These are phyloP conservation scores for Phytophthora colocasiae DNA, from an alignment of 352 stramenopile genomes.

Conservation along the genomic window DNA sequence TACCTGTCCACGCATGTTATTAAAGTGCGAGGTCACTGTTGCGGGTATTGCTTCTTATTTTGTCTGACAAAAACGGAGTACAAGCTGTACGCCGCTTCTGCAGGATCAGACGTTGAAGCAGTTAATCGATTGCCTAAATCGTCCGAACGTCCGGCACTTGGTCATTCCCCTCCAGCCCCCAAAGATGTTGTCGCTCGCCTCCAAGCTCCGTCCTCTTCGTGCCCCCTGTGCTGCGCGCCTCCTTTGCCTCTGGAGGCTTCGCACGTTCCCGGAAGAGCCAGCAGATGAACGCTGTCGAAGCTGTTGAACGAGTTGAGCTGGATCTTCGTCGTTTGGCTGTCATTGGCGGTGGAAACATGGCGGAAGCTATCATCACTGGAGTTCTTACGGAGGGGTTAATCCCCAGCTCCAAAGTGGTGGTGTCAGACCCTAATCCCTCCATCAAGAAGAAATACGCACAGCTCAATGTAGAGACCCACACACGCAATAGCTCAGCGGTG, in stretches of 20 bases:
- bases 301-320: constrained; percentile 31
- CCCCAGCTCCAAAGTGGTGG: constrained; percentile 69
- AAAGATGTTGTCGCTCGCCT: constrained; percentile 25
- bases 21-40: constrained; percentile 7
- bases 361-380: constrained; percentile 87
- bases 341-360: constrained; percentile 92
- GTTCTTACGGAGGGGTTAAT: constrained; percentile 78
- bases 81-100: constrained; percentile 1
- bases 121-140: constrained; percentile 3
- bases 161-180: constrained; percentile 7
- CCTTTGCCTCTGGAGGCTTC: constrained; percentile 29
- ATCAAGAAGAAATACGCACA: constrained; percentile 72
- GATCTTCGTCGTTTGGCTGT: constrained; percentile 69
- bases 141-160: constrained; percentile 15
- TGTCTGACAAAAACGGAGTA: constrained; percentile 3
- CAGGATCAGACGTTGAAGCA: constrained; percentile 9
- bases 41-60: not conserved
- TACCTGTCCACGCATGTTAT: constrained; percentile 41
- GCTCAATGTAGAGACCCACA: constrained; percentile 63
- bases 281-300: constrained; percentile 3
- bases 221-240: not conserved
- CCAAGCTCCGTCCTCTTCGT: constrained; percentile 13
- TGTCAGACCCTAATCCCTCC: constrained; percentile 79
- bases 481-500: constrained; percentile 66
- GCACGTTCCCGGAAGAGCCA: constrained; percentile 28